Conservation (phyloP, 2,329 filamentous ascomycete genomes). For the Monilinia fructicola region DNA sequence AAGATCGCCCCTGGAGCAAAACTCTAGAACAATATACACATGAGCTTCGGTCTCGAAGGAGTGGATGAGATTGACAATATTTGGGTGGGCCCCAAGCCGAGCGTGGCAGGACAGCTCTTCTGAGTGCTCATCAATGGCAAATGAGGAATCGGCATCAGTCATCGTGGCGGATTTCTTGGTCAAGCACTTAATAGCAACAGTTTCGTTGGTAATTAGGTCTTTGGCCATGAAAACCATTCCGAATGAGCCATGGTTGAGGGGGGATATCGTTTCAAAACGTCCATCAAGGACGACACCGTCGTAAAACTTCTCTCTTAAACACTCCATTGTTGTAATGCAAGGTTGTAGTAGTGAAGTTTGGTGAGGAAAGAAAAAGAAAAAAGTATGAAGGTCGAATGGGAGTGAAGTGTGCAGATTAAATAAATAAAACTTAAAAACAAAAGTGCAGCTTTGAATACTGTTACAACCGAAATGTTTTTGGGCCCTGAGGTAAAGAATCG, state of each 20-base stretch:
- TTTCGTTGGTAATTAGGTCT: constrained; percentile 72
- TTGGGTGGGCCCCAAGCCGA: constrained; percentile 74
- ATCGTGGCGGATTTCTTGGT: constrained; percentile 70
- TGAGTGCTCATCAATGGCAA: constrained; percentile 78
- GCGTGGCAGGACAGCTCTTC: constrained; percentile 80
- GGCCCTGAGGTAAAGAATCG: constrained; percentile 30
- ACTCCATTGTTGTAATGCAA: constrained; percentile 63
- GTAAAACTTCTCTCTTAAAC: constrained; percentile 79
- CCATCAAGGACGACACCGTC: constrained; percentile 79
- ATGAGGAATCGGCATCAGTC: constrained; percentile 52
- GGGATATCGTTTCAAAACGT: constrained; percentile 87
- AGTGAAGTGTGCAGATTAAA: constrained; percentile 31
- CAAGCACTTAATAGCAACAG: constrained; percentile 94
- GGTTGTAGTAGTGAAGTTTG: constrained; percentile 23
- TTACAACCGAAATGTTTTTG: constrained; percentile 41
- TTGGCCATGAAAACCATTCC: constrained; percentile 96
- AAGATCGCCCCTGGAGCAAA: constrained; percentile 90
- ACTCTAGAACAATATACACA: constrained; percentile 90
- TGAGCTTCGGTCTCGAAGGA: constrained; percentile 92
- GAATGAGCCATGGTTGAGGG: constrained; percentile 97
- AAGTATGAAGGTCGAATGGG: constrained; percentile 23
- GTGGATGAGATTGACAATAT: constrained; percentile 90
- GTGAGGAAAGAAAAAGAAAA: constrained; percentile 2
- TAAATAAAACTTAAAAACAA: constrained; percentile 28
- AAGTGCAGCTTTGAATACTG: constrained; percentile 33